phyloP scores from a whole-genome alignment of 331 rosid genomes.

The Saraca asoca region DNA sequence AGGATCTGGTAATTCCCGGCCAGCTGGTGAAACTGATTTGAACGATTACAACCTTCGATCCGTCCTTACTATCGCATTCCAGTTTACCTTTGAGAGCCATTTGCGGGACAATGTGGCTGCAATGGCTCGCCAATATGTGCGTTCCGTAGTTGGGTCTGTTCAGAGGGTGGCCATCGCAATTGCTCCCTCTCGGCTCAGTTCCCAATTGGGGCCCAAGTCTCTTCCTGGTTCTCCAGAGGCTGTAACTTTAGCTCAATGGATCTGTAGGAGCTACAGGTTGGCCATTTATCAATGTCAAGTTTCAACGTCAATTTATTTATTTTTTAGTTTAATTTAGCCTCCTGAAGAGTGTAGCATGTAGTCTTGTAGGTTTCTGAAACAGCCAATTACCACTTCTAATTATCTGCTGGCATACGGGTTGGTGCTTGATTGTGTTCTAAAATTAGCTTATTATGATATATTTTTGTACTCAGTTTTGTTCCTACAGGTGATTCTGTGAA shows the following conservation, averaged over 20 bases:
- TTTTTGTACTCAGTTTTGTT: background rate
- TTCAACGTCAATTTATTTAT: background rate
- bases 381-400: background rate
- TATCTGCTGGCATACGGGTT: background rate
- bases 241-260: conserved; percentile 83
- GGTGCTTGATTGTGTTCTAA: background rate
- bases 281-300: background rate
- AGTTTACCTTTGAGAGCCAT: conserved; percentile 87
- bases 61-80: conserved; percentile 91
- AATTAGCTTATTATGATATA: background rate
- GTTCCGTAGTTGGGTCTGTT: conserved; percentile 88
- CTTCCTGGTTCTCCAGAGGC: conserved; percentile 95
- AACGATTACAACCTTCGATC: conserved; percentile 74
- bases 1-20: conserved; percentile 65
- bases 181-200: conserved; percentile 70
- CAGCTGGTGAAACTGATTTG: conserved; percentile 56
- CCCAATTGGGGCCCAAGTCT: conserved; percentile 67
- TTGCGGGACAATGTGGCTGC: conserved; percentile 86
- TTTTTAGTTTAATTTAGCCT: background rate
- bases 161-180: conserved; percentile 99
- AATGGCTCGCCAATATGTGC: conserved; percentile 97
- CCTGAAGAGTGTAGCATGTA: background rate
- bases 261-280: conserved; percentile 77
- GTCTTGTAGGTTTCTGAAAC: background rate
- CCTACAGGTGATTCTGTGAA: background rate